A percentile compares a stretch with the other conserved stretches of the same genome.
Evolutionary conservation across 2,329 filamentous ascomycete genomes (phyloP).

Genomic region (Sporothrix pallida): DNA sequence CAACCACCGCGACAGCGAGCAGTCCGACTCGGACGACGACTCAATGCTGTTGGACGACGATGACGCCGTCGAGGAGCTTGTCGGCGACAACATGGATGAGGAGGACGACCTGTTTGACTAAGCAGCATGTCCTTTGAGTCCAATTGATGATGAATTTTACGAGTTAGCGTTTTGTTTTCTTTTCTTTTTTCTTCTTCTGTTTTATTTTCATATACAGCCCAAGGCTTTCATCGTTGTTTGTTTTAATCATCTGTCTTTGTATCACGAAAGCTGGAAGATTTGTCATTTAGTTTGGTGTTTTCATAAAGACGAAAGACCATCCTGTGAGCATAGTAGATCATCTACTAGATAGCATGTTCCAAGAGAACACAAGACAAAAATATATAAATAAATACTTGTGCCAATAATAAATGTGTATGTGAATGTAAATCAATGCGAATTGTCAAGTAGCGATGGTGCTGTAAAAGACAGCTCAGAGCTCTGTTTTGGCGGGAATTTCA

Average conservation of each 20-base stretch:
- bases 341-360: conserved; percentile 21
- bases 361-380: not conserved
- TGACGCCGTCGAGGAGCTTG: conserved; percentile 73
- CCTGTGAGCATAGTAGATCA: conserved; percentile 8
- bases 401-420: too few relatives aligned
- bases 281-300: conserved; percentile 5
- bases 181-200: not conserved
- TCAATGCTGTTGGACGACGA: conserved; percentile 71
- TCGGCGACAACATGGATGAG: conserved; percentile 65
- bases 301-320: not conserved
- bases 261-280: not conserved
- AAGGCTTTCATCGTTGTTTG: not conserved
- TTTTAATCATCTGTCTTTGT: not conserved
- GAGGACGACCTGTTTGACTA: conserved; percentile 52
- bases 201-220: not conserved
- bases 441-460: not conserved
- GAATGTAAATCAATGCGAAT: not conserved
- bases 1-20: conserved; percentile 73
- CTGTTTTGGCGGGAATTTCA: not conserved
- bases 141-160: not conserved
- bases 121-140: not conserved
- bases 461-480: not conserved
- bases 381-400: not conserved
- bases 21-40: conserved; percentile 58
- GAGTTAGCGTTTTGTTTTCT: not conserved